These are phyloP conservation scores for Leucocoprinus leucothites DNA, from an alignment of 768 basidiomycete species.

Conservation along the genomic window DNA sequence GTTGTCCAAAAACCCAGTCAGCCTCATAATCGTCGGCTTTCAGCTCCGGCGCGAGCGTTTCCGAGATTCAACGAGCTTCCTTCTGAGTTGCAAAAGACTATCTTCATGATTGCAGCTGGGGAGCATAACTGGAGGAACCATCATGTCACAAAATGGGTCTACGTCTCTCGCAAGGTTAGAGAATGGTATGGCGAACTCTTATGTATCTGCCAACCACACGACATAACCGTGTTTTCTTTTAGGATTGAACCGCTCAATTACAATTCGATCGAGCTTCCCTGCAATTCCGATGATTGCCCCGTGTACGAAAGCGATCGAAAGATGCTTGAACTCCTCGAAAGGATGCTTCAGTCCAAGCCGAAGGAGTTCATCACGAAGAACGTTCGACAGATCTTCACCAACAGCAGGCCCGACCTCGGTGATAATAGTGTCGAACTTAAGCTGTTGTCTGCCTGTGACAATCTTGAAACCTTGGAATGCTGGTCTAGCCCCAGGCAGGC, in stretches of 20 bases:
- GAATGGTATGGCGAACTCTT: not conserved
- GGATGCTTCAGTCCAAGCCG: not conserved
- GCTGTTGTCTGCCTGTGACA: slow-evolving; percentile 1
- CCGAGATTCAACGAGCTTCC: not conserved
- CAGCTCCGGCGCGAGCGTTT: not conserved
- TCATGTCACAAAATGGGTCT: not conserved
- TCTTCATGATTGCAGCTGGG: not conserved
- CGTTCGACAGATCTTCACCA: slow-evolving; percentile 3
- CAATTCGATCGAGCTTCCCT: not conserved
- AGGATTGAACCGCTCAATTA: slow-evolving; percentile 2
- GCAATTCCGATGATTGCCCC: not conserved
- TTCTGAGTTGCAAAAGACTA: not conserved
- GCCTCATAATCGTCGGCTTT: too few species aligned
- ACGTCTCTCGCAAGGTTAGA: not conserved
- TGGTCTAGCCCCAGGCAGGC: not conserved
- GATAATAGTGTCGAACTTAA: not conserved
- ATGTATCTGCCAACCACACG: too few species aligned
- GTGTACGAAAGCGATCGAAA: too few species aligned
- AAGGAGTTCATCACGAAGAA: not conserved
- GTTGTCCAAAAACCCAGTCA: too few species aligned
- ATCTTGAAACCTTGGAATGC: slow-evolving; percentile 1
- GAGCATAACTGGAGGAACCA: too few species aligned
- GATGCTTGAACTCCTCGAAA: not conserved
- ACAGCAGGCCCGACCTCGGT: not conserved
- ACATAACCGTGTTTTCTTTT: not conserved